Percentiles rank a stretch among this genome's conserved stretches.
phyloP scores from a whole-genome alignment of 805 yeast genomes.

The Blastobotrys mokoenaii region DNA sequence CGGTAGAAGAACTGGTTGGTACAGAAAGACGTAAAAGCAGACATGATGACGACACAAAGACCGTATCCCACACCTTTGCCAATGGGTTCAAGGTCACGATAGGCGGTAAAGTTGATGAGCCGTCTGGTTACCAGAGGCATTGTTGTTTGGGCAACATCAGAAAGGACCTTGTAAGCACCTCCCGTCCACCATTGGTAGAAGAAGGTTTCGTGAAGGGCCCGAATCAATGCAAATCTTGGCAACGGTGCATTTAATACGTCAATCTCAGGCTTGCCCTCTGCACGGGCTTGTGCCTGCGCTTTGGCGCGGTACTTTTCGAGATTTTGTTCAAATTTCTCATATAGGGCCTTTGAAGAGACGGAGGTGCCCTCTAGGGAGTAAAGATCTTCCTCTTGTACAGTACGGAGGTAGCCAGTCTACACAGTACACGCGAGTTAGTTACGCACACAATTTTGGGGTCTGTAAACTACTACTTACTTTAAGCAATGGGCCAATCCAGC shows the following conservation, averaged over 20 bases:
- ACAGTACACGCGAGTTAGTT: not conserved
- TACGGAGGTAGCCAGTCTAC: conserved; percentile 51
- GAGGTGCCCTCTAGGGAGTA: conserved; percentile 35
- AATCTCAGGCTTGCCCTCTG: conserved; percentile 38
- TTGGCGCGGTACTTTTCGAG: conserved; percentile 24
- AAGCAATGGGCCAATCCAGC: conserved; percentile 19
- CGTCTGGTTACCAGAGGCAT: conserved; percentile 61
- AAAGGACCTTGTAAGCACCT: conserved; percentile 24
- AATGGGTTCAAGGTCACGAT: conserved; percentile 33
- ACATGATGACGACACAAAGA: conserved; percentile 55
- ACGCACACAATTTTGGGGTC: not conserved
- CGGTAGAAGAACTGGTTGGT: conserved; percentile 59
- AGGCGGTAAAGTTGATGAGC: conserved; percentile 56
- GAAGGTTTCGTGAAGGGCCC: conserved; percentile 33
- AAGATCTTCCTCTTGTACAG: conserved; percentile 50
- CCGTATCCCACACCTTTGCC: conserved; percentile 65
- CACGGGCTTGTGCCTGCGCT: conserved; percentile 23
- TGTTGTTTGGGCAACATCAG: conserved; percentile 36
- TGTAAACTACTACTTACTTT: conserved; percentile 13
- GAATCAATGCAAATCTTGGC: conserved; percentile 19
- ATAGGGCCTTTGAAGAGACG: conserved; percentile 29
- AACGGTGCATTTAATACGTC: conserved; percentile 15
- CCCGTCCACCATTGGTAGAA: conserved; percentile 28
- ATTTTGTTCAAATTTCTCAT: conserved; percentile 27
- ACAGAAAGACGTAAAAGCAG: conserved; percentile 39